Percentiles rank a stretch among this genome's conserved stretches.
Conservation (phyloP, 352 stramenopile genomes). For the Phytophthora pisi region DNA sequence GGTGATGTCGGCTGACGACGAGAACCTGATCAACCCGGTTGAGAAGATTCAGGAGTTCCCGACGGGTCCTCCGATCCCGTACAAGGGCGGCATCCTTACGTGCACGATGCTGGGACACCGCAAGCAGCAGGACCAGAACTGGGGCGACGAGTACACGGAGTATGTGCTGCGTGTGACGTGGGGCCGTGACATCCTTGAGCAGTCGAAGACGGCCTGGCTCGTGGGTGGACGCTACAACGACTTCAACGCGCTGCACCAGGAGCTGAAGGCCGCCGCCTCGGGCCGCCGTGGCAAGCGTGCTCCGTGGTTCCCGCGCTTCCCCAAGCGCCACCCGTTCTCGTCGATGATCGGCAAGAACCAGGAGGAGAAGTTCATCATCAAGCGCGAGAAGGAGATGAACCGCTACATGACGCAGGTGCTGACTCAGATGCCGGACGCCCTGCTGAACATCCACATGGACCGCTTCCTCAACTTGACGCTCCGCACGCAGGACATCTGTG, state of each 20-base stretch:
- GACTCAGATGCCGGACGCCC: constrained; percentile 89
- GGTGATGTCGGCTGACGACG: constrained; percentile 86
- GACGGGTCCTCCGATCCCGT: constrained; percentile 89
- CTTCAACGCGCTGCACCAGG: constrained; percentile 90
- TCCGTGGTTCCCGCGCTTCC: constrained; percentile 90
- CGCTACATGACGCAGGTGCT: constrained; percentile 92
- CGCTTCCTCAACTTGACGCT: constrained; percentile 90
- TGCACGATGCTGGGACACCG: constrained; percentile 90
- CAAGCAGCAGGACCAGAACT: constrained; percentile 91
- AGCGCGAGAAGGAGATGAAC: constrained; percentile 91
- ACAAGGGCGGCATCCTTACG: constrained; percentile 90
- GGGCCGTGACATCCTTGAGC: constrained; percentile 88
- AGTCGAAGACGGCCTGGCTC: constrained; percentile 90
- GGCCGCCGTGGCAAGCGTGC: constrained; percentile 85
- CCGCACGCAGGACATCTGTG: constrained; percentile 86
- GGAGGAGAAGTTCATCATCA: constrained; percentile 92
- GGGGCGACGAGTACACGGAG: constrained; percentile 91
- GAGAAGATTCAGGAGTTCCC: constrained; percentile 89
- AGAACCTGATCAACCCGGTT: constrained; percentile 87
- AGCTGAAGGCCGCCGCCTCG: constrained; percentile 86
- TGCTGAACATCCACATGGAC: constrained; percentile 90
- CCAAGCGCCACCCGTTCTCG: constrained; percentile 90
- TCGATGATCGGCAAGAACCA: constrained; percentile 92
- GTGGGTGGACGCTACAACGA: constrained; percentile 90
- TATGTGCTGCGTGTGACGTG: constrained; percentile 89